Base-by-base conservation (phyloP, 2,329 filamentous ascomycete species). In the Setomelanomma holmii region DNA sequence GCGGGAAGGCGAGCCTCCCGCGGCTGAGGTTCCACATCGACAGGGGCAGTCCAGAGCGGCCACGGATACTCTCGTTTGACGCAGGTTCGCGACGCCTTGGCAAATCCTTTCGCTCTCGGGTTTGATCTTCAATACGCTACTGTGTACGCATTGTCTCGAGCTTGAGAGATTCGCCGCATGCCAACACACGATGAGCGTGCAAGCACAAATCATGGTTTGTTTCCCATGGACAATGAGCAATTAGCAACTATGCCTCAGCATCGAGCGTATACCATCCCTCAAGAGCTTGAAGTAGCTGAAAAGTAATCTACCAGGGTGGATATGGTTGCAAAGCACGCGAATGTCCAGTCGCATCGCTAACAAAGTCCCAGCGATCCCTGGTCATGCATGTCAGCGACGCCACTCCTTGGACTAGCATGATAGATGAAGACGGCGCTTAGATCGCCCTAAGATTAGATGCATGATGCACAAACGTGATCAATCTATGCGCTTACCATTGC, bases 361-460 rank as follows among this genome's bases (percentile, higher is more conserved):
- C 44, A 45, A 42, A 47, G 51, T 22, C 19, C 47, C 23, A 16
- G 24, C 24, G 12, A 7, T n/a, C 34, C 51, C 54, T 51, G 51
- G 22, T 44, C 24, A 35, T 50, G 53, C 56, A 55, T 55, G 60
- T 64, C 61, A 61, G 64, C 63, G 43, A 47, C 50, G 52, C 60
- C 54, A 51, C 39, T 11, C 55, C 42, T 10, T 33, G 40, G 53
- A 54, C 55, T 49, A 51, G 50, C 56, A 51, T 55, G 56, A 55
- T 49, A 59, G 59, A 52, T n/a, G 59, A 38, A 45, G 55, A 58
- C 44, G 53, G 58, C 60, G 58, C 54, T 52, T 58, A 55, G n/a
- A 49, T 51, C 23, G 40, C 42, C 41, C 49, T 49, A 55, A 59
- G 49, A 58, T 54, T 61, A 57, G 56, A 19, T 54, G 45, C 51